These are phyloP conservation scores for Ustanciosporium gigantosporum DNA, from an alignment of 1,284 basidiomycete species.

Conservation along the genomic window DNA sequence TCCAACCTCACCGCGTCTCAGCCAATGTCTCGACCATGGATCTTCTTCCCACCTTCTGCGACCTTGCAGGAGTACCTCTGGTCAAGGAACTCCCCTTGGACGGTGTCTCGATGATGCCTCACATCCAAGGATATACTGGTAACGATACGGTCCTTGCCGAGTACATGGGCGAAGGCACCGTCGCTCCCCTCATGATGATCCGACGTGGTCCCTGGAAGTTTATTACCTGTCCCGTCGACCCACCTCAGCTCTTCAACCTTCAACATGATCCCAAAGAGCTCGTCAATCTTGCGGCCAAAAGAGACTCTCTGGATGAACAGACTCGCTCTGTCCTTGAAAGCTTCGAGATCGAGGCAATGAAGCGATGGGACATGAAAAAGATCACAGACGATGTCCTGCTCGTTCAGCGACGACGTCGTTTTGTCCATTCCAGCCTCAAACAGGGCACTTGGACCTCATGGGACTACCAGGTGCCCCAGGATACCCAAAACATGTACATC, in stretches of 20 bases:
- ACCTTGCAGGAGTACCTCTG: slow-evolving; percentile 22
- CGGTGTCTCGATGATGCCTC: slow-evolving; percentile 24
- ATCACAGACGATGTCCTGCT: slow-evolving; percentile 28
- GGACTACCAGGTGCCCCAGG: slow-evolving; percentile 26
- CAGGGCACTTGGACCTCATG: slow-evolving; percentile 29
- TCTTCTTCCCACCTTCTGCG: slow-evolving; percentile 26
- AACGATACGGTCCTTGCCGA: slow-evolving; percentile 29
- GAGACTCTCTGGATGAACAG: slow-evolving; percentile 8
- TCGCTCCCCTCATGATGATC: slow-evolving; percentile 28
- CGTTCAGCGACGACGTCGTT: slow-evolving; percentile 21
- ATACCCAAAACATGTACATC: slow-evolving; percentile 32
- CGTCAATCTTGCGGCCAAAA: slow-evolving; percentile 20
- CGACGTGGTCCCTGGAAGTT: slow-evolving; percentile 29
- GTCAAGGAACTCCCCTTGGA: slow-evolving; percentile 19
- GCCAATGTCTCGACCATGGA: slow-evolving; percentile 33
- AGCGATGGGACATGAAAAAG: slow-evolving; percentile 23
- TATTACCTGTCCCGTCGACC: slow-evolving; percentile 23
- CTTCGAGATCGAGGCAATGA: slow-evolving; percentile 12
- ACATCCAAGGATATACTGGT: slow-evolving; percentile 12
- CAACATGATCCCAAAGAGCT: slow-evolving; percentile 21
- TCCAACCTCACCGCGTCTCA: slow-evolving; percentile 19
- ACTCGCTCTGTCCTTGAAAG: slow-evolving; percentile 14
- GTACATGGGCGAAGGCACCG: slow-evolving; percentile 32
- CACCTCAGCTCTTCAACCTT: slow-evolving; percentile 26
- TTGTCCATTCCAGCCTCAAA: slow-evolving; percentile 27